Percentiles rank a stretch among this genome's conserved stretches.
phyloP scores from a whole-genome alignment of 208 protist species.

The Trichomonas vaginalis region DNA sequence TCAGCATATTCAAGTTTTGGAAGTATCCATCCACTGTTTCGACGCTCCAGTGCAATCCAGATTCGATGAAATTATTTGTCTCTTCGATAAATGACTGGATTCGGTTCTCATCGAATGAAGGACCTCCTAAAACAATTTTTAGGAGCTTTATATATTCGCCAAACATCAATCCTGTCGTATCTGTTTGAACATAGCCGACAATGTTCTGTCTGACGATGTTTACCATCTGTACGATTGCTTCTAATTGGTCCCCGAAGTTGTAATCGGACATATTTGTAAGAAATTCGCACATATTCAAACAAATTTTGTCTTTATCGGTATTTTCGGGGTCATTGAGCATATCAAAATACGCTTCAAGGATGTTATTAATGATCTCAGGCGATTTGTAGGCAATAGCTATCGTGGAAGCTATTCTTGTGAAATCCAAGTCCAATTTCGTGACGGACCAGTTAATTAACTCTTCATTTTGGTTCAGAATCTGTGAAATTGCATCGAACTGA shows the following conservation, averaged over 20 bases:
- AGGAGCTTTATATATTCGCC: not conserved
- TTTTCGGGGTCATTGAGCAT: not conserved
- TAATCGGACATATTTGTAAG: not conserved
- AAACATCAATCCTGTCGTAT: not conserved
- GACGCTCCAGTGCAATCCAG: too few species aligned
- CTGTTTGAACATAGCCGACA: not conserved
- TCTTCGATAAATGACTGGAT: too few species aligned
- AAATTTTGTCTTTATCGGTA: not conserved
- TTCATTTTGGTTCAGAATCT: too few species aligned
- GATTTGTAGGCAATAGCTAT: not conserved
- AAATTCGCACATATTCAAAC: not conserved
- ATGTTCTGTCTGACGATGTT: not conserved
- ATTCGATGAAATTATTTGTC: too few species aligned
- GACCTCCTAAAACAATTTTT: too few species aligned
- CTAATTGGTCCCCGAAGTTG: not conserved
- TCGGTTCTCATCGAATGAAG: too few species aligned
- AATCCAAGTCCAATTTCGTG: too few species aligned
- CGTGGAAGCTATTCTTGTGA: not conserved
- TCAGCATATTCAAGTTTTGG: too few species aligned
- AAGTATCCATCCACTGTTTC: too few species aligned
- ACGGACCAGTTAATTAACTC: too few species aligned
- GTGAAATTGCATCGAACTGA: too few species aligned
- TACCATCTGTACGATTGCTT: not conserved
- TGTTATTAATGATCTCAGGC: not conserved
- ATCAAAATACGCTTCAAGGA: not conserved